Evolutionary conservation across 495 filamentous ascomycete species (phyloP), one percentile per base, ranked within the genome.

Genomic region (Talaromyces ruber): DNA sequence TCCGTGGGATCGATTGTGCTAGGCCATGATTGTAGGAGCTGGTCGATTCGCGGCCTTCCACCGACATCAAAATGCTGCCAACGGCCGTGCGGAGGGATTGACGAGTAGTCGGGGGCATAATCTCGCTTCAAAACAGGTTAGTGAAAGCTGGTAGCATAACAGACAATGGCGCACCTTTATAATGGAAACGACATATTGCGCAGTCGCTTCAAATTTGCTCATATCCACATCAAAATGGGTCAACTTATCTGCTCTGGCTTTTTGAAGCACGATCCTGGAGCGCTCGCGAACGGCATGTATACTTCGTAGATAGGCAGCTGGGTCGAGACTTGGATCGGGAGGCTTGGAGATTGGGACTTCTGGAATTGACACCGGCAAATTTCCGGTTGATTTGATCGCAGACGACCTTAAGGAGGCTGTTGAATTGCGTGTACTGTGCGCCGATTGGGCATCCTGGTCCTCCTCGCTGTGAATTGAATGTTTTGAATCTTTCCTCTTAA

Each of bases 201-300:
- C 92, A 1, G 93, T 93, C 62, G 93, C 91, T 32, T 81, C 72
- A 69, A 97, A 96, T 72, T 95, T 96, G 74, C 73, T 73, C 82
- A 93, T 84, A 69, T 98, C 93, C 11, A 98, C 93, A 61, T 89
- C 87, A 70, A 98, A 98, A 75, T 98, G 94, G 62, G 82, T 83
- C 60, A 98, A 81, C 62, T 88, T 77, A 64, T 97, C 91, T 58
- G 76, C 76, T 71, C 88, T 84, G 3, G 94, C 94, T 73, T 89
- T 91, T 61, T 88, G 79, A 58, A 89, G 79, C 37, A 98, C 81
- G 60, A 92, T 71, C 63, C 75, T 82, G 67, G 82, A 87, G 61
- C 93, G 79, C 67, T 97, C 90, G 30, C 95, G 83, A 9, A 98
- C 92, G 22, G 94, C 85, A 69, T 90, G 85, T 66, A 98, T 86